phyloP scores from a whole-genome alignment of 1,284 basidiomycete species.

The Crocinoboletus sp. region DNA sequence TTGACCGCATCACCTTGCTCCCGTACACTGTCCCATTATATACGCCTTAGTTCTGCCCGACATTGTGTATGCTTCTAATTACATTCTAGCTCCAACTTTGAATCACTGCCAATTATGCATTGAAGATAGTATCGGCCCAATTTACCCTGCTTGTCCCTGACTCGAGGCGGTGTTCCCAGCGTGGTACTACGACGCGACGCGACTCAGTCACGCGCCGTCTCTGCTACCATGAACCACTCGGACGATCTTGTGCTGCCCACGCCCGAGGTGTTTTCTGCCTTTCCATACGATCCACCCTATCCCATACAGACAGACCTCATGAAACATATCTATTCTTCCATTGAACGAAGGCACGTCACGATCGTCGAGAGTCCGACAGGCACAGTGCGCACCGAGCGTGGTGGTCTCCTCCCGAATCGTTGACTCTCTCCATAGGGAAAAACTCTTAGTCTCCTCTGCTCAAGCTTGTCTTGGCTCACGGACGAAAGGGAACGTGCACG shows the following conservation, averaged over 20 bases:
- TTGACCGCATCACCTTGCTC: conserved; percentile 17
- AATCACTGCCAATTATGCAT: too few species aligned
- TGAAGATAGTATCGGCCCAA: too few species aligned
- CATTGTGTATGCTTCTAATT: conserved; percentile 24
- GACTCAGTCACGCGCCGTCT: not conserved
- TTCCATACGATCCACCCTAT: conserved; percentile 84
- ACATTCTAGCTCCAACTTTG: conserved; percentile 17
- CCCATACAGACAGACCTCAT: conserved; percentile 87
- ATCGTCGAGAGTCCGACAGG: conserved; percentile 88
- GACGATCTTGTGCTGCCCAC: conserved; percentile 42
- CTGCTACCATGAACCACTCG: conserved; percentile 9
- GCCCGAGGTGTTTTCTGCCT: conserved; percentile 64
- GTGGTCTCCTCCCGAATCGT: not conserved
- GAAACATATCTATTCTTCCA: conserved; percentile 78
- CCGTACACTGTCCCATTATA: conserved; percentile 17
- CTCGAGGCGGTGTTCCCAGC: too few species aligned
- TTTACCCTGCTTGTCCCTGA: too few species aligned
- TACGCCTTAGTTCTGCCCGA: conserved; percentile 22
- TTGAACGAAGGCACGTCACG: conserved; percentile 72
- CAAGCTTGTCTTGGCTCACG: conserved; percentile 75
- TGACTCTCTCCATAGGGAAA: conserved; percentile 58
- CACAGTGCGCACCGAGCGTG: conserved; percentile 46
- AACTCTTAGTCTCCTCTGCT: conserved; percentile 78
- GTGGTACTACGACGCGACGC: conserved; percentile 2
- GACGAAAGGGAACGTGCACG: conserved; percentile 66